These are phyloP conservation scores for Lepidium didymum DNA, from an alignment of 345 rosid genomes.

Conservation along the genomic window DNA sequence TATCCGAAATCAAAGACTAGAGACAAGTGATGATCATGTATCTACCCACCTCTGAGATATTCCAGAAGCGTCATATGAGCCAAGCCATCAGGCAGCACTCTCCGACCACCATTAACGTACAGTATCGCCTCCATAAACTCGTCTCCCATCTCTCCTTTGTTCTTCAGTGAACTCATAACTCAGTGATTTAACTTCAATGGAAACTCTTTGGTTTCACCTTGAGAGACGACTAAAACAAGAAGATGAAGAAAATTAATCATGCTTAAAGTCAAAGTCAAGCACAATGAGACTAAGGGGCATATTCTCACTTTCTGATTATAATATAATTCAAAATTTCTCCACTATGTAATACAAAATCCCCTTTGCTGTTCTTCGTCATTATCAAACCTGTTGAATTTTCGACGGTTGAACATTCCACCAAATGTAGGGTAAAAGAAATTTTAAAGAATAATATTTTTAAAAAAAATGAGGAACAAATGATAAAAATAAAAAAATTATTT, in stretches of 20 bases:
- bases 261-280: neutral
- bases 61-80: conserved; percentile 89
- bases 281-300: neutral
- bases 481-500: too few species aligned
- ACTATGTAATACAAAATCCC: neutral
- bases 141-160: conserved; percentile 29
- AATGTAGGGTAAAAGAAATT: too few species aligned
- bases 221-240: neutral
- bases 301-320: neutral
- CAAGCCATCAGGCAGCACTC: conserved; percentile 73
- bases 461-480: too few species aligned
- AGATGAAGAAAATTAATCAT: neutral
- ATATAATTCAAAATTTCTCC: neutral
- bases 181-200: neutral
- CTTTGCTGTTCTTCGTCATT: neutral
- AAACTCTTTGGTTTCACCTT: neutral
- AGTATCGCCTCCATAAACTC: conserved; percentile 50
- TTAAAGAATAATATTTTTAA: too few species aligned
- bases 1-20: neutral
- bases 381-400: neutral
- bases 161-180: conserved; percentile 51
- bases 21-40: neutral
- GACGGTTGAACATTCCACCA: neutral
- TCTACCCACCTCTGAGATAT: conserved; percentile 66
- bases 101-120: conserved; percentile 79